Evolutionary conservation across 345 rosid species (phyloP), one percentile per base, ranked within the genome.

Genomic region (Brassica rapa): DNA sequence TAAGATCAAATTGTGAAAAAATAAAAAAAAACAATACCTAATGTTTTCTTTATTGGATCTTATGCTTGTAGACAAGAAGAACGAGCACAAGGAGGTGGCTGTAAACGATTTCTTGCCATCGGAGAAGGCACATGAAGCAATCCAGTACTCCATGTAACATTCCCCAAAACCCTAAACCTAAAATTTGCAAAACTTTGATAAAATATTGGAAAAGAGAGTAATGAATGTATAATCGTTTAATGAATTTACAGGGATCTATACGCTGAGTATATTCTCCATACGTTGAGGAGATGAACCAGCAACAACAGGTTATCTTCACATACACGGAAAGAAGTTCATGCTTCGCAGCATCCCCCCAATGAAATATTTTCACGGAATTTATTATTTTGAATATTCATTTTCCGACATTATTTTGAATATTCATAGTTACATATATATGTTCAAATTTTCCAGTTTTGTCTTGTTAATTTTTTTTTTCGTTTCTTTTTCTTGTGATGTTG

Each of bases 41-140:
- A 57, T 1, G 62, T 59, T 59, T 23, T 7, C 37, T 27, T 74
- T 79, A 71, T 82, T 74, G 24, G 27, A 14, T 32, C 49, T 10
- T 11, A 60, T 64, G 63, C 0, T 56, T 19, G 56, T 80, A 94
- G 98, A 94, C 81, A 94, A 94, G 89, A 94, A 94, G 84, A 94
- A 94, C 46, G 98, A 94, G 87, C 89, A 94, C 89, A 93, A 94
- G 86, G 91, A 86, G 84, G 98, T 94, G 51, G 98, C 98, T 29
- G 98, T 94, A 32, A 87, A 94, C 25, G 97, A 94, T 1, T 92
- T 94, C 67, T 76, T 94, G 67, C 98, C 98, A 64, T 66, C 98
- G 9, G 76, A 71, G 46, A 59, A 82, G 15, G 98, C 98, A 46
- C 68, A 76, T 41, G 94, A 81, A 78, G 98, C 98, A 1, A 51